Conservation (phyloP, 2,329 filamentous ascomycete species). For the Tothia fuscella region DNA sequence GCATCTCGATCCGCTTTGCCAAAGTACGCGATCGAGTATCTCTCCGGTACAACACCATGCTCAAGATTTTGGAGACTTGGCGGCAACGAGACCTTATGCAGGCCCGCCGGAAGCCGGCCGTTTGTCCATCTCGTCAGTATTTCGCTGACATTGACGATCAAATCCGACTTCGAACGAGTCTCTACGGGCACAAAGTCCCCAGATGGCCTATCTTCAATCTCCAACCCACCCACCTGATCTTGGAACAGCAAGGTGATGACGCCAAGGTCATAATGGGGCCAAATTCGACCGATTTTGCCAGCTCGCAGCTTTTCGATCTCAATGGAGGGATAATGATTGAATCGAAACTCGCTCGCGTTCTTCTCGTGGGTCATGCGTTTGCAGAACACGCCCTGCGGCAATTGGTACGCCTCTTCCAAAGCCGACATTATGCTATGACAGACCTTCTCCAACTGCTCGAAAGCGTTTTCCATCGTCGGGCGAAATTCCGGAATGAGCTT, state of each 20-base stretch:
- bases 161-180: too few relatives aligned
- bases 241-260: conserved; percentile 28
- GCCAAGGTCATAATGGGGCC: conserved; percentile 22
- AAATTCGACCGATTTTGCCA: conserved; percentile 18
- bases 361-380: conserved; percentile 8
- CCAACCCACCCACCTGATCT: conserved; percentile 25
- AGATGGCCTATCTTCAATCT: conserved; percentile 20
- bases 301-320: conserved; percentile 15
- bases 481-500: conserved; percentile 14
- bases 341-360: conserved; percentile 17
- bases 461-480: conserved; percentile 13
- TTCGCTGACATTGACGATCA: conserved; percentile 32
- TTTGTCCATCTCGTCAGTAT: conserved; percentile 30
- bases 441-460: conserved; percentile 10
- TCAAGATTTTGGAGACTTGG: too few relatives aligned
- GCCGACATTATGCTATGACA: conserved; percentile 11
- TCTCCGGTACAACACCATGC: background rate
- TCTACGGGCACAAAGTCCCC: too few relatives aligned
- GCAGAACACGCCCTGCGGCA: conserved; percentile 10
- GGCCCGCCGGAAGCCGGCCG: conserved; percentile 21
- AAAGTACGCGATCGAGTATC: background rate
- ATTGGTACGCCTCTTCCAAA: conserved; percentile 11
- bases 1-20: background rate
- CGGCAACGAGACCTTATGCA: conserved; percentile 22
- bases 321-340: conserved; percentile 21